Percentiles rank a stretch among this genome's conserved stretches.
These are phyloP conservation scores for Artemisia tridentata DNA, from an alignment of 129 eudicot species.

Conservation along the genomic window DNA sequence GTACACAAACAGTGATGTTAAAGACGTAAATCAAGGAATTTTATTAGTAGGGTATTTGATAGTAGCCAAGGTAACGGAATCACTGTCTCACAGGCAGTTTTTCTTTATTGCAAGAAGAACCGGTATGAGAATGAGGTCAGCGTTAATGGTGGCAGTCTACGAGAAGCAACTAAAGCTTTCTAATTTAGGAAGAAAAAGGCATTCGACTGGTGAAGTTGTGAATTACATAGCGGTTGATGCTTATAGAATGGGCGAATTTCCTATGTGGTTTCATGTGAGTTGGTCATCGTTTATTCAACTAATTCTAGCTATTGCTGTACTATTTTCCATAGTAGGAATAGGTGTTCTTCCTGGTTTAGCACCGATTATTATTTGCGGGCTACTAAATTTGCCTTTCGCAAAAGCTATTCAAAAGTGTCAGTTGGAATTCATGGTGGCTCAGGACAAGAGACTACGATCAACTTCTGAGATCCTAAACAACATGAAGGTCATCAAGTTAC, in stretches of 20 bases:
- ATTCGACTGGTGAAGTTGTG: slow-evolving; percentile 66
- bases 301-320: slow-evolving; percentile 38
- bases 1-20: slow-evolving; percentile 28
- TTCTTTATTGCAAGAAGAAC: slow-evolving; percentile 44
- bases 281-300: slow-evolving; percentile 45
- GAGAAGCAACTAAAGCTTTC: slow-evolving; percentile 60
- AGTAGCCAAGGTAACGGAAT: slow-evolving; percentile 47
- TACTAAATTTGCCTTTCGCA: slow-evolving; percentile 57
- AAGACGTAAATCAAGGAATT: slow-evolving; percentile 31
- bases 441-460: slow-evolving; percentile 66
- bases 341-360: slow-evolving; percentile 56
- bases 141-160: slow-evolving; percentile 59
- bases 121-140: slow-evolving; percentile 71
- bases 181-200: slow-evolving; percentile 45
- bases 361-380: slow-evolving; percentile 44
- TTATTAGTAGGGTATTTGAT: slow-evolving; percentile 48
- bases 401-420: slow-evolving; percentile 52
- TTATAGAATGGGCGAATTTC: slow-evolving; percentile 65
- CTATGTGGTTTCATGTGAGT: slow-evolving; percentile 45
- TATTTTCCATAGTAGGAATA: slow-evolving; percentile 42
- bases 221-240: slow-evolving; percentile 70
- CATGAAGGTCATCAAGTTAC: slow-evolving; percentile 81
- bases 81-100: slow-evolving; percentile 56
- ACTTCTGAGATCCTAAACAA: slow-evolving; percentile 73
- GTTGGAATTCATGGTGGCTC: slow-evolving; percentile 49